Base-by-base conservation (phyloP, 768 basidiomycete species). In the Lactarius pseudohatsudake region DNA sequence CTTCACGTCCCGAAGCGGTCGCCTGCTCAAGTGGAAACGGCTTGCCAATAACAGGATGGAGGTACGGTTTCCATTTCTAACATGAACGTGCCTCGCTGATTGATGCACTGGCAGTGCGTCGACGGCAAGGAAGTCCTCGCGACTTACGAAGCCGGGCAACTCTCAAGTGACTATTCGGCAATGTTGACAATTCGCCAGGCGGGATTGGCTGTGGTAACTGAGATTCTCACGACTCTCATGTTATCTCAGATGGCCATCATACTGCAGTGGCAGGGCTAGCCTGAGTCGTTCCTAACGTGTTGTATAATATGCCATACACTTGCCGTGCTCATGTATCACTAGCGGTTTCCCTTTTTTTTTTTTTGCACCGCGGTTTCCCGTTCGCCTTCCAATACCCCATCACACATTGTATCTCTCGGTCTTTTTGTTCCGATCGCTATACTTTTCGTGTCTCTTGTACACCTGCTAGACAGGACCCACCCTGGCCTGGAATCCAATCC, bases 171-270 rank as follows among this genome's bases (percentile, higher is more conserved):
- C 18, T 85, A 82, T 75, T 78, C 81, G 67, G 90, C 89, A 4
- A 80, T 81, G 59, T 77, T 92, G 59, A 85, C 82, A 20, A 78
- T 93, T 72, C 83, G 79, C 69, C 79, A 82, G 15, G 76, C 83
- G 36, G 87, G 84, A 53, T 81, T 92, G 62, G 75, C 81, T 28
- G 74, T 90, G 66, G 81, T 90, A 64, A 93, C 91, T 10, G 91
- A 93, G 75, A 85, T 93, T 70, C 75, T 92, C 71, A 88, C 91
- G 11, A 90, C 89, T 4, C 82, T 93, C 63, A 81, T 83, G 59
- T 79, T 93, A 59, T 90, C 90, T 73, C 86, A 88, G 38, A 89
- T 92, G 81, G 83, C 88, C 32, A 80, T 81, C 66, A 77, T 79
- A 30, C 74, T 90, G 38, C 80, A 79, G 63, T 92, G 90, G 90